Evolutionary conservation across 78 protist genomes (phyloP), one percentile per base, ranked within the genome.

Genomic region (Fonticula alba): DNA sequence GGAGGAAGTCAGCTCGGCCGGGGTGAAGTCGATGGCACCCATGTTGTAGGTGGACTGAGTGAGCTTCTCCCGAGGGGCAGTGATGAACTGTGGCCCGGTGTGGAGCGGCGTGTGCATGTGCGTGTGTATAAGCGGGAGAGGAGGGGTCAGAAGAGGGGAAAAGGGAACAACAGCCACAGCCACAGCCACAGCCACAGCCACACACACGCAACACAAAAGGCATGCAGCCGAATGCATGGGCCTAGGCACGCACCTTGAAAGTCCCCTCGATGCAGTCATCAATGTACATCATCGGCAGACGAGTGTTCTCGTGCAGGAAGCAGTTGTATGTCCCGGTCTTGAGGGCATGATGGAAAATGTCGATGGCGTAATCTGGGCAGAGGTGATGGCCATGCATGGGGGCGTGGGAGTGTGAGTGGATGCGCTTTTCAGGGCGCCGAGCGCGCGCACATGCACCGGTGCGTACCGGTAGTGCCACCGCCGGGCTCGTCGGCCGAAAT

Each of bases 271-370:
- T 26, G 29, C 49, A 76, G 53, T 82, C 87, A 5, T 37, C 69
- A 73, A 82, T 76, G 77, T 71, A 76, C 77, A 82, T 68, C 88
- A 82, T 81, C 22, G 88, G 88, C 33, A 82, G 55, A 24, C 41
- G 36, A n/a, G 62, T 52, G 36, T 82, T 40, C 38, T 24, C 63
- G n/a, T 1, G 24, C 17, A 82, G 43, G 63, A 58, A 76, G 62
- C 83, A 80, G 37, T 7, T 31, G 52, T 78, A 82, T 22, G 50
- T 27, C n/a, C 46, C 54, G 20, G 10, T 14, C 60, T 66, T 56
- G n/a, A 81, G 36, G 13, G 47, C 62, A 3, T 60, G 37, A 62
- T 78, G 68, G 74, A 31, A 83, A n/a, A 81, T 78, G 37, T 46
- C 55, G 26, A 81, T 71, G 38, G 84, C 82, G 37, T 72, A 83